Evolutionary conservation across 2,329 filamentous ascomycete genomes (phyloP), one percentile per base, ranked within the genome.

Genomic region (Leptographium wingfieldii): DNA sequence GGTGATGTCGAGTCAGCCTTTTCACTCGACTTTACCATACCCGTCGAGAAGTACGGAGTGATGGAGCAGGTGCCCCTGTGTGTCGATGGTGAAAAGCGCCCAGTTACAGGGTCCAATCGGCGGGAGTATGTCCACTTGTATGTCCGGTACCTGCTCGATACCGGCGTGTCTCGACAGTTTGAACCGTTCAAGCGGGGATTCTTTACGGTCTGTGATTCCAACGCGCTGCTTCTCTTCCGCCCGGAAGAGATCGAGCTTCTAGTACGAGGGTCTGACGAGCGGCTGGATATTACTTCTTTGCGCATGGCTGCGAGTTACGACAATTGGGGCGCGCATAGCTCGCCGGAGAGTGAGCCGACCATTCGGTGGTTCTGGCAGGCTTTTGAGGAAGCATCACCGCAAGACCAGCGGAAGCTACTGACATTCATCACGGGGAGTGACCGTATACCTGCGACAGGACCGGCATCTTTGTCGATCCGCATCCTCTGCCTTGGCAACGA

Each of bases 121-220:
- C 82, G 83, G 64, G 91, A 96, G 67, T 96, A 92, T 67, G 90
- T 96, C 58, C 87, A 92, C 65, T 76, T 90, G 2, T 95, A 95
- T 69, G 82, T 95, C 11, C 83, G 85, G 48, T 88, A 92, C 69
- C 71, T 92, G 11, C 82, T 96, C 12, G 90, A 96, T 67, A 84
- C 80, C 7, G 81, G 88, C 0, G 87, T 96, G 1, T 76, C 82
- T 48, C 81, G 89, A 49, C 91, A 96, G 68, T 96, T 95, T 65
- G 90, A 95, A 69, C 91, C 92, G 0, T 96, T 96, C 77, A 94
- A 94, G 69, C 83, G 91, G 59, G 92, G 92, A 0, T 96, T 96
- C 72, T 96, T 90, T 70, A 95, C 88, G 0, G 90, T 96, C 33
- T 95, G 90, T 69, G 88, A 87, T 43, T 90, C 91, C 43, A 95